These are phyloP conservation scores for Choiromyces venosus DNA, from an alignment of 495 filamentous ascomycete species.

Conservation along the genomic window DNA sequence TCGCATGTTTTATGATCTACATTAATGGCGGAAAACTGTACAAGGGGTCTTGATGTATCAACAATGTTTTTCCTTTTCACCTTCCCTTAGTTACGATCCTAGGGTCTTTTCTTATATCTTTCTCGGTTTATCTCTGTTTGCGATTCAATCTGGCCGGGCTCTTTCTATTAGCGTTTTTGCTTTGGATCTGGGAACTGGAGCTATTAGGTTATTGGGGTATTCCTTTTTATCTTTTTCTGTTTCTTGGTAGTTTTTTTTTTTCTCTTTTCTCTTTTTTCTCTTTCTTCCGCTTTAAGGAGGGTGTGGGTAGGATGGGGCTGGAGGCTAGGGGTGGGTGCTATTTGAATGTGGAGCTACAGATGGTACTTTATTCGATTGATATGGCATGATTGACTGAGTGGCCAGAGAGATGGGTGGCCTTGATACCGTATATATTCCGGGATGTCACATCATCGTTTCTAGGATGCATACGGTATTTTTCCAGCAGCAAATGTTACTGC, in stretches of 20 bases:
- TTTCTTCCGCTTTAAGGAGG: neutral
- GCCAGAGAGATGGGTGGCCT: neutral
- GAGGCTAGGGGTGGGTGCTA: constrained; percentile 2
- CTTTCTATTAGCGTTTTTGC: constrained; percentile 5
- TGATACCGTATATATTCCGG: neutral
- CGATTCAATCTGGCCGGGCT: neutral
- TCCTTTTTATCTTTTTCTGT: neutral
- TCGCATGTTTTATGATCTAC: neutral
- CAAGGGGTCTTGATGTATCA: constrained; percentile 17
- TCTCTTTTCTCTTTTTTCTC: neutral
- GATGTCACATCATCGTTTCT: neutral
- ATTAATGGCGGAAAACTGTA: neutral
- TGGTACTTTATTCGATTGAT: neutral
- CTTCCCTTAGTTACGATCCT: constrained; percentile 26
- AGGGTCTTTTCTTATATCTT: neutral
- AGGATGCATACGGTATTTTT: neutral
- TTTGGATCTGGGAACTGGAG: constrained; percentile 7
- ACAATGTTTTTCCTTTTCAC: constrained; percentile 12
- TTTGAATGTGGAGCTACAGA: neutral
- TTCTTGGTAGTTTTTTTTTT: neutral
- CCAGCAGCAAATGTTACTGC: neutral
- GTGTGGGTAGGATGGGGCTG: neutral
- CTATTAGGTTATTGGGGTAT: constrained; percentile 2
- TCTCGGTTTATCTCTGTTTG: neutral
- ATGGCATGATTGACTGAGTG: neutral